Evolutionary conservation across 208 protist genomes (phyloP).

Genomic region (Leishmania lainsoni): DNA sequence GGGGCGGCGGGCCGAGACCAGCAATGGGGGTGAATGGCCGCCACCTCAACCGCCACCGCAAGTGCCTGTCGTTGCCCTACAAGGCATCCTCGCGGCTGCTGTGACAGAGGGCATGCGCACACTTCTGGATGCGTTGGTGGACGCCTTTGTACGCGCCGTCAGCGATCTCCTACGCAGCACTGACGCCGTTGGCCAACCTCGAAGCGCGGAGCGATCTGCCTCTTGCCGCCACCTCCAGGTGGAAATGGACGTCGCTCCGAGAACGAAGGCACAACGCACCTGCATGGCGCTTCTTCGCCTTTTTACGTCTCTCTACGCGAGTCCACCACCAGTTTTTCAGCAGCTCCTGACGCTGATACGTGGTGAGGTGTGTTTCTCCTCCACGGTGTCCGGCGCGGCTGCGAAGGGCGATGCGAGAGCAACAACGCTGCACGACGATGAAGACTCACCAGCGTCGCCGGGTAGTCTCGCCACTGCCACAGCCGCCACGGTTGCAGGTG

Average conservation of each 20-base stretch:
- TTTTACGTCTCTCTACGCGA: slow-evolving; percentile 12
- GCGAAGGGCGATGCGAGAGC: not conserved
- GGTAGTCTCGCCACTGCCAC: not conserved
- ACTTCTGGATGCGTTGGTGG: slow-evolving; percentile 21
- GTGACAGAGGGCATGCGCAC: slow-evolving; percentile 17
- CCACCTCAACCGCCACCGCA: not conserved
- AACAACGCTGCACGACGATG: not conserved
- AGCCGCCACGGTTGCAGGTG: not conserved
- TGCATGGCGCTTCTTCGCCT: slow-evolving; percentile 13
- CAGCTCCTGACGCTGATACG: not conserved
- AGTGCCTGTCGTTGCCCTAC: not conserved
- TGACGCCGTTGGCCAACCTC: not conserved
- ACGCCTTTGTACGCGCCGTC: slow-evolving; percentile 21
- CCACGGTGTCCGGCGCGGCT: not conserved
- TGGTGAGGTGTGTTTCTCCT: not conserved
- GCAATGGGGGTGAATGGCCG: not conserved
- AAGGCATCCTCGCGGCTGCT: slow-evolving; percentile 9
- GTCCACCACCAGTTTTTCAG: slow-evolving; percentile 7
- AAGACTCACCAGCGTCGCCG: slow-evolving; percentile 3
- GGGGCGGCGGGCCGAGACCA: not conserved
- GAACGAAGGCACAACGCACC: not conserved
- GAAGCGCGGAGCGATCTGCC: not conserved
- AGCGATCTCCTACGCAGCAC: slow-evolving; percentile 15
- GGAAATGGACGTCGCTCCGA: not conserved
- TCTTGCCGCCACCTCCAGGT: not conserved